phyloP scores from a whole-genome alignment of 257 asterid species.

The Solanum piurae region DNA sequence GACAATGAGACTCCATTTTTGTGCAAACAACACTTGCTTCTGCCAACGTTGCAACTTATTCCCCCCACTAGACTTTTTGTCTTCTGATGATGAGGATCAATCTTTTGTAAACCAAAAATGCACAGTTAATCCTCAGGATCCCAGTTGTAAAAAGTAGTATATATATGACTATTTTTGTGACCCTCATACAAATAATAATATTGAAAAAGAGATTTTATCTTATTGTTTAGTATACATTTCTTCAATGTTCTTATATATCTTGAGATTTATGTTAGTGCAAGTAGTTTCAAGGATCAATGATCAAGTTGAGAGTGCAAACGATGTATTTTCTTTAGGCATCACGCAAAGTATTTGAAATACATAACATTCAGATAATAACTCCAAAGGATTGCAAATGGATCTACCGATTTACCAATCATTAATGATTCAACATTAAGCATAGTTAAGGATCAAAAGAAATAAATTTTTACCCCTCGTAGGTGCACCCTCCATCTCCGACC shows the following conservation, averaged over 20 bases:
- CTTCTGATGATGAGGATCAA: neutral
- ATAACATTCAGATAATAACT: neutral
- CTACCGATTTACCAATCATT: neutral
- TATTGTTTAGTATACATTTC: neutral
- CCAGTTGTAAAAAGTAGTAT: neutral
- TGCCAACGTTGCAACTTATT: neutral
- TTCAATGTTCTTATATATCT: neutral
- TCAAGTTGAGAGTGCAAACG: neutral
- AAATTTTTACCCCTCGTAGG: neutral
- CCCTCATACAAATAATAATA: neutral
- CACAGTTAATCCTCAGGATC: neutral
- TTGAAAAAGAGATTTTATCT: neutral
- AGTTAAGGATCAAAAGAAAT: neutral
- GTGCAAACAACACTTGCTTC: neutral
- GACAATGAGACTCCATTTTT: neutral
- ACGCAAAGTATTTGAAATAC: neutral
- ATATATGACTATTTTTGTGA: neutral
- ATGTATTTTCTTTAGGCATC: neutral
- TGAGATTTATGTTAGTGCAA: neutral
- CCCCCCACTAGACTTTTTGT: neutral
- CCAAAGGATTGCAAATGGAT: neutral
- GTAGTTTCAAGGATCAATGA: neutral
- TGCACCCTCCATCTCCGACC: neutral
- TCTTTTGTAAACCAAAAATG: neutral
- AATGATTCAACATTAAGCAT: neutral